Conservation (phyloP, 495 filamentous ascomycete genomes). For the Hyaloscypha finlandica region DNA sequence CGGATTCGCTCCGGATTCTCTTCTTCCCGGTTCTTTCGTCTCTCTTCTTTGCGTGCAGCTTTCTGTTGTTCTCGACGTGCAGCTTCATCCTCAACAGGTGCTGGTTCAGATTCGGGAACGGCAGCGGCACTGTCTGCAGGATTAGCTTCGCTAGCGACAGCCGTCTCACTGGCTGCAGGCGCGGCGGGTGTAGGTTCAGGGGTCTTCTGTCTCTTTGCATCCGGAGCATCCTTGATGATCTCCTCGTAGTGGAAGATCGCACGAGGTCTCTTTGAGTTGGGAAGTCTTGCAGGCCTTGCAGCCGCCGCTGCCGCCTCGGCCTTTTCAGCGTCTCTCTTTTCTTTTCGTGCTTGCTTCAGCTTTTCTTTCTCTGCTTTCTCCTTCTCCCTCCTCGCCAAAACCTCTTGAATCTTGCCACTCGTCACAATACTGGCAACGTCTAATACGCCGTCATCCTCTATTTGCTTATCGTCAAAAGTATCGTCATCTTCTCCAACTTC, state of each 20-base stretch:
- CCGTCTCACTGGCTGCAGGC: conserved; percentile 14
- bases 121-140: conserved; percentile 14
- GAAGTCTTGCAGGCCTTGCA: conserved; percentile 61
- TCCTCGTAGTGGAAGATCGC: conserved; percentile 86
- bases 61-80: conserved; percentile 23
- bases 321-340: conserved; percentile 46
- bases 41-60: conserved; percentile 36
- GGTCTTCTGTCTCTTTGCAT: conserved; percentile 44
- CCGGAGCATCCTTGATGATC: conserved; percentile 39
- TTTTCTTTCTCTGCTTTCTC: conserved; percentile 89
- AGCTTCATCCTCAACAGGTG: conserved; percentile 31
- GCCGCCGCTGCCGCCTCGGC: conserved; percentile 61
- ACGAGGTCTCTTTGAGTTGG: conserved; percentile 77
- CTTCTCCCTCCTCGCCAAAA: conserved; percentile 85
- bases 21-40: conserved; percentile 43
- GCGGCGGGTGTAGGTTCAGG: conserved; percentile 34
- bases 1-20: conserved; percentile 48
- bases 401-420: conserved; percentile 89
- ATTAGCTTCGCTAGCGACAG: conserved; percentile 8
- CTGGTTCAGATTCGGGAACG: conserved; percentile 17
- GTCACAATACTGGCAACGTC: conserved; percentile 93
- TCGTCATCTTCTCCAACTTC: conserved; percentile 55
- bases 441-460: conserved; percentile 78
- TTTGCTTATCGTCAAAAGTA: conserved; percentile 48
- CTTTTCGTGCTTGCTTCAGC: conserved; percentile 45